Evolutionary conservation across 2,329 filamentous ascomycete species (phyloP).

Genomic region (Annulohypoxylon truncatum): DNA sequence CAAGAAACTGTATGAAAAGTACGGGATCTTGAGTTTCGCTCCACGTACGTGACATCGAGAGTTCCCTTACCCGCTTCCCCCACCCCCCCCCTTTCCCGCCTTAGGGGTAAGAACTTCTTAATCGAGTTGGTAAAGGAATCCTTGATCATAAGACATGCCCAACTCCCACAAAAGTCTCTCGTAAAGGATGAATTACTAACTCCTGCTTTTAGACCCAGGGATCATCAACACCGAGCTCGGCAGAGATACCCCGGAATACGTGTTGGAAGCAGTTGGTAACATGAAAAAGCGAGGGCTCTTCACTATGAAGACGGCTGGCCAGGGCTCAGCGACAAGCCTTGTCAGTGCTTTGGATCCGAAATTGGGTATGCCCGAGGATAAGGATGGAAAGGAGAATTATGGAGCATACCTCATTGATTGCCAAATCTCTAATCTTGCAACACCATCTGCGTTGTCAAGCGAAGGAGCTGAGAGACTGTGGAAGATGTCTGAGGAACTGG

Average conservation of each 20-base stretch:
- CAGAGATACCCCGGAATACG: slow-evolving; percentile 38
- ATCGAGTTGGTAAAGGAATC: too few relatives aligned
- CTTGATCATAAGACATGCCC: too few relatives aligned
- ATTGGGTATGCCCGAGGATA: slow-evolving; percentile 40
- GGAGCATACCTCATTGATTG: slow-evolving; percentile 50
- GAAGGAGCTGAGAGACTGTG: slow-evolving; percentile 53
- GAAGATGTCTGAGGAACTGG: slow-evolving; percentile 52
- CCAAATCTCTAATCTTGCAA: slow-evolving; percentile 48
- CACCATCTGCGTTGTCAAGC: slow-evolving; percentile 43
- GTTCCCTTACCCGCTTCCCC: background rate
- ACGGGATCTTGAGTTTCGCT: slow-evolving; percentile 50
- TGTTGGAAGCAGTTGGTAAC: slow-evolving; percentile 23
- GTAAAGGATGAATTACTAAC: background rate
- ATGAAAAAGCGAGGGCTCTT: slow-evolving; percentile 16
- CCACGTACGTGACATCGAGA: slow-evolving; percentile 27
- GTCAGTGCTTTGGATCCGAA: slow-evolving; percentile 51
- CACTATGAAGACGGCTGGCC: slow-evolving; percentile 32
- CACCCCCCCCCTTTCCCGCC: background rate
- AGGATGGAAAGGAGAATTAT: slow-evolving; percentile 49
- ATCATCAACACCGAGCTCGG: slow-evolving; percentile 50
- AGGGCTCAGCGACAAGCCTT: slow-evolving; percentile 47
- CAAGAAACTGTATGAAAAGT: slow-evolving; percentile 46
- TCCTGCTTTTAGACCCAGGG: slow-evolving; percentile 45
- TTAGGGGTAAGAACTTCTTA: too few relatives aligned
- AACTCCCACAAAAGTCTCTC: too few relatives aligned